Percentiles rank a stretch among this genome's conserved stretches.
These are phyloP conservation scores for Coleophoma crateriformis DNA, from an alignment of 2,329 filamentous ascomycete species.

Conservation along the genomic window DNA sequence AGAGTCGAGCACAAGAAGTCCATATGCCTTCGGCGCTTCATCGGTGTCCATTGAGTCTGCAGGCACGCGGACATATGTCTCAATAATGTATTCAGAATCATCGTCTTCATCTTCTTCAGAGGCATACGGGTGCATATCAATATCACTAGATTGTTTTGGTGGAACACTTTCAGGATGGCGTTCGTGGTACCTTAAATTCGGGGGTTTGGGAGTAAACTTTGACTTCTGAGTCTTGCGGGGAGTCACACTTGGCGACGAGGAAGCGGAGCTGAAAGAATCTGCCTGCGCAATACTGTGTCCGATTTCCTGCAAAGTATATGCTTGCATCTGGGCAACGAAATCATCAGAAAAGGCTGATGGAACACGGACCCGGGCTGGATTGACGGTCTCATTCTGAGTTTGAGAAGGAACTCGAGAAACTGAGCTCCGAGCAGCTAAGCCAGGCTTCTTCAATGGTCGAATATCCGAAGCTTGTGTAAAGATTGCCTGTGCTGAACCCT, in stretches of 20 bases:
- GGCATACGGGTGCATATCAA: conserved; percentile 29
- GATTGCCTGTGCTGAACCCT: not conserved
- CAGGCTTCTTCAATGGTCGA: conserved; percentile 20
- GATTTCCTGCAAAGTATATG: conserved; percentile 54
- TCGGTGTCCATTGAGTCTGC: conserved; percentile 41
- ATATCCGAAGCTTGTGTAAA: not conserved
- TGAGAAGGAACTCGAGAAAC: conserved; percentile 3
- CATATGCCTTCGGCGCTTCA: conserved; percentile 42
- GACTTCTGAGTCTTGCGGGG: conserved; percentile 15
- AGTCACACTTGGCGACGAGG: conserved; percentile 6
- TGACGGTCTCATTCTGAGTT: conserved; percentile 1
- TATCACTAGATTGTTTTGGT: conserved; percentile 19
- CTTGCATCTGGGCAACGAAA: conserved; percentile 49
- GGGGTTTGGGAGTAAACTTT: conserved; percentile 51
- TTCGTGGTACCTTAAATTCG: conserved; percentile 48
- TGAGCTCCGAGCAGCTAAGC: conserved; percentile 12
- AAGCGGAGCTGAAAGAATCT: conserved; percentile 6
- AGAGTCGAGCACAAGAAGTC: conserved; percentile 25
- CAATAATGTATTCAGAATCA: conserved; percentile 56
- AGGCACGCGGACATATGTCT: conserved; percentile 59
- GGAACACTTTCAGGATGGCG: conserved; percentile 41
- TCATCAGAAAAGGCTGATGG: conserved; percentile 28
- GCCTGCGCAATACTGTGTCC: conserved; percentile 24
- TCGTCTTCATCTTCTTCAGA: conserved; percentile 37
- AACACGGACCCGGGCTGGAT: conserved; percentile 23